Conservation (phyloP, 768 basidiomycete species). For the Neoboletus brunneissimus region DNA sequence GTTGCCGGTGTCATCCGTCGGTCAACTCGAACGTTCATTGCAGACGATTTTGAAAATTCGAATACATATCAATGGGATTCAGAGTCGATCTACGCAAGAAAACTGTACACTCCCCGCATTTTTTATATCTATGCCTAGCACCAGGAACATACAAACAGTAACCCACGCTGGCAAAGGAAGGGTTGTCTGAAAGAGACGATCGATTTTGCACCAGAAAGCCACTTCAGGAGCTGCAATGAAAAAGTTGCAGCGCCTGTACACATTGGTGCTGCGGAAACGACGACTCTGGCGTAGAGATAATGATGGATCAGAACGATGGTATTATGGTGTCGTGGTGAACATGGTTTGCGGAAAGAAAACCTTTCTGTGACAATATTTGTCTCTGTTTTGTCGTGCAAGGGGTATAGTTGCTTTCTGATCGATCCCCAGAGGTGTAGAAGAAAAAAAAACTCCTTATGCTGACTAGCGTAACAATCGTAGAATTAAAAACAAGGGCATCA, state of each 20-base stretch:
- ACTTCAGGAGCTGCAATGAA: constrained; percentile 34
- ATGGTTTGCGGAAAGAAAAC: neutral
- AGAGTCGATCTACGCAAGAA: neutral
- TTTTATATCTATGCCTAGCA: constrained; percentile 6
- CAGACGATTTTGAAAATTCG: neutral
- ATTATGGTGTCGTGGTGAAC: neutral
- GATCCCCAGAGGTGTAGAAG: constrained; percentile 1
- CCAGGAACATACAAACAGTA: neutral
- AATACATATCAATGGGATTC: neutral
- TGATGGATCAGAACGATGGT: neutral
- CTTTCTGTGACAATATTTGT: constrained; percentile 2
- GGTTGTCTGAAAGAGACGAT: constrained; percentile 7
- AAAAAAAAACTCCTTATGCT: constrained; percentile 16
- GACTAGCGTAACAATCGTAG: constrained; percentile 33
- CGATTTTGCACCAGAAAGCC: constrained; percentile 28
- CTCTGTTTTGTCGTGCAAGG: constrained; percentile 1
- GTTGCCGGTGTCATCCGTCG: neutral
- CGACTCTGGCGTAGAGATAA: neutral
- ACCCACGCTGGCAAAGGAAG: constrained; percentile 9
- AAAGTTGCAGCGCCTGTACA: constrained; percentile 32
- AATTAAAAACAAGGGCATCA: constrained; percentile 32
- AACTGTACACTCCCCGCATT: constrained; percentile 13
- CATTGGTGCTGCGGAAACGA: constrained; percentile 22
- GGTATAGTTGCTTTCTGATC: constrained; percentile 2
- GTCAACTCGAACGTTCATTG: too few relatives aligned